Conservation (phyloP, 2,329 filamentous ascomycete species). For the Aureobasidium leucospermi region DNA sequence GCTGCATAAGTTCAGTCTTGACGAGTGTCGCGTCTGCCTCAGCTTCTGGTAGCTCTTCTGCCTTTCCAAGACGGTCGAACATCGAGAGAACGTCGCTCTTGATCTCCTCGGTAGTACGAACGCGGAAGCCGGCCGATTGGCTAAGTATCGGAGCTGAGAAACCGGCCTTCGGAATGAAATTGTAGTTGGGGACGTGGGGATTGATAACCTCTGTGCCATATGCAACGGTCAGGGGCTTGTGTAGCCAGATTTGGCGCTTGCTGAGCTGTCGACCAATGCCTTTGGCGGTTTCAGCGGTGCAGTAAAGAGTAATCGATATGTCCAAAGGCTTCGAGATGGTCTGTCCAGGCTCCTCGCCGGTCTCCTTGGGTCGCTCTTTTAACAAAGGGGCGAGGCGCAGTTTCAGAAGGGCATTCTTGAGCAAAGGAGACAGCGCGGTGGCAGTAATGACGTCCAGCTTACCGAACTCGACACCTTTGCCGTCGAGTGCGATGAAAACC, state of each 20-base stretch:
- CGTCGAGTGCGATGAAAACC: constrained; percentile 64
- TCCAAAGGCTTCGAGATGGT: constrained; percentile 53
- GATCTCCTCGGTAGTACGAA: constrained; percentile 76
- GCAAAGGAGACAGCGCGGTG: constrained; percentile 59
- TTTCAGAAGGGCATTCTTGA: constrained; percentile 55
- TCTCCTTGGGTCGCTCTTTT: constrained; percentile 54
- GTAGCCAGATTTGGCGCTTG: constrained; percentile 59
- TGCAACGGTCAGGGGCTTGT: constrained; percentile 55
- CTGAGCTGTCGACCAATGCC: constrained; percentile 62
- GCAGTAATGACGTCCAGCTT: constrained; percentile 63
- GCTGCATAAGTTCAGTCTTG: constrained; percentile 62
- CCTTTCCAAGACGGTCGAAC: constrained; percentile 75
- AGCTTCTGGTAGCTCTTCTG: constrained; percentile 67
- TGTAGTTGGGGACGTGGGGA: constrained; percentile 54
- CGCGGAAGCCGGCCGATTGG: constrained; percentile 25
- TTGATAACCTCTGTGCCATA: constrained; percentile 66
- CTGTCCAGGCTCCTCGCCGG: constrained; percentile 58
- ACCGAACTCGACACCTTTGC: constrained; percentile 65
- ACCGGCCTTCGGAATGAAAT: constrained; percentile 15
- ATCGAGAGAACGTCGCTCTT: constrained; percentile 76
- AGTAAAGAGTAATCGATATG: constrained; percentile 72
- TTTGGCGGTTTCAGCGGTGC: constrained; percentile 57
- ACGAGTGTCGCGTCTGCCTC: constrained; percentile 56
- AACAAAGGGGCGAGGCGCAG: constrained; percentile 69
- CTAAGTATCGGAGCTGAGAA: background rate